phyloP scores from a whole-genome alignment of 1,139 yeast species.

The Suhomyces wounanorum region DNA sequence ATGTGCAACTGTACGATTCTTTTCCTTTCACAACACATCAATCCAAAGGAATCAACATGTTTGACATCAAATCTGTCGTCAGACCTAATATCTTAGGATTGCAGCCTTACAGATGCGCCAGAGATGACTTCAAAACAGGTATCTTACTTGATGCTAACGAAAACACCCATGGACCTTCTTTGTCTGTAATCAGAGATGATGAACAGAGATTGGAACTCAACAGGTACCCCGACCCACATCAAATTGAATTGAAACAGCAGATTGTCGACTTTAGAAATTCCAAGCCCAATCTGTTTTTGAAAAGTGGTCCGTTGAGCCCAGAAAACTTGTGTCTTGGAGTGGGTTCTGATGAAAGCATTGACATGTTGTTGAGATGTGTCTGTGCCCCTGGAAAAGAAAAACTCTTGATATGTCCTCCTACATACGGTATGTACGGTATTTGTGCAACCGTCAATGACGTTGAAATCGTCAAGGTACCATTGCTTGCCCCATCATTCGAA shows the following conservation, averaged over 20 bases:
- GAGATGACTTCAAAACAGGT: conserved; percentile 75
- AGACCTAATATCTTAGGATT: conserved; percentile 81
- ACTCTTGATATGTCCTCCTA: conserved; percentile 87
- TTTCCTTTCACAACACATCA: conserved; percentile 12
- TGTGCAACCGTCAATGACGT: conserved; percentile 91
- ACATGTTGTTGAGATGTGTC: conserved; percentile 79
- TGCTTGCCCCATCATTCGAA: conserved; percentile 60
- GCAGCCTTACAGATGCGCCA: conserved; percentile 93
- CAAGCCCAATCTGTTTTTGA: conserved; percentile 33
- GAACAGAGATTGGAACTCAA: conserved; percentile 57
- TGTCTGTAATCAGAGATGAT: conserved; percentile 29
- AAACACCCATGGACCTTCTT: conserved; percentile 89
- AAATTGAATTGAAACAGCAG: conserved; percentile 70
- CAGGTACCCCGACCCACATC: conserved; percentile 98
- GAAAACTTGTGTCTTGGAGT: conserved; percentile 90
- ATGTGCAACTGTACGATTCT: not conserved
- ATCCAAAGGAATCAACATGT: conserved; percentile 28
- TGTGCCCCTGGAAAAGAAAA: conserved; percentile 84
- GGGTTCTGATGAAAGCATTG: conserved; percentile 96
- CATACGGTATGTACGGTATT: conserved; percentile 95
- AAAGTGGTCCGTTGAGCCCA: conserved; percentile 43
- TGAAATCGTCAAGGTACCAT: conserved; percentile 69
- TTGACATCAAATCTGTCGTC: conserved; percentile 60
- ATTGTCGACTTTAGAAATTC: conserved; percentile 70
- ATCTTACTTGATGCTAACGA: conserved; percentile 92